phyloP scores from a whole-genome alignment of 805 yeast genomes.

The Brettanomyces custersianus region DNA sequence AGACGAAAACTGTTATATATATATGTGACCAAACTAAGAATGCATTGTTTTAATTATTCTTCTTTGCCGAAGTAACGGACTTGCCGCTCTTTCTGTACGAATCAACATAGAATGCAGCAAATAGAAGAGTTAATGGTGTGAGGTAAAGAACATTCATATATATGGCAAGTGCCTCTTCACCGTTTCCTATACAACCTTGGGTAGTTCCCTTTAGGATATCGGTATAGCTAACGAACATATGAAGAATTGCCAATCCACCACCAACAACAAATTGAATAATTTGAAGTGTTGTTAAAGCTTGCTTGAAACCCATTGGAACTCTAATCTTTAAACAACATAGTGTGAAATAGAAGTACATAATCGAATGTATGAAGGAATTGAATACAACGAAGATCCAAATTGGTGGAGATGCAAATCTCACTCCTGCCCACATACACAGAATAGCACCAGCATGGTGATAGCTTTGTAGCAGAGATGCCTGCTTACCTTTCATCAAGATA shows the following conservation, averaged over 20 bases:
- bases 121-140: constrained; percentile 58
- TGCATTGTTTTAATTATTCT: neutral
- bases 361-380: constrained; percentile 69
- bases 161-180: constrained; percentile 56
- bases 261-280: constrained; percentile 63
- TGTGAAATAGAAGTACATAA: constrained; percentile 66
- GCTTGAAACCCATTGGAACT: constrained; percentile 50
- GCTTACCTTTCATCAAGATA: constrained; percentile 59
- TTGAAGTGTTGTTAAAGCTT: constrained; percentile 55
- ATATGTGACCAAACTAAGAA: neutral
- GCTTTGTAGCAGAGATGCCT: constrained; percentile 57
- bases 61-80: constrained; percentile 5
- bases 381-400: constrained; percentile 75
- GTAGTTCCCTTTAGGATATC: constrained; percentile 35
- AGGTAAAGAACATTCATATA: constrained; percentile 55
- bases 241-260: constrained; percentile 57
- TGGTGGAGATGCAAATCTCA: constrained; percentile 61
- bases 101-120: constrained; percentile 57
- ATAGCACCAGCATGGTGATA: constrained; percentile 77
- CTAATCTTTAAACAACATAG: constrained; percentile 48
- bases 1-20: neutral
- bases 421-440: constrained; percentile 77
- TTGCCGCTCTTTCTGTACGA: constrained; percentile 32
- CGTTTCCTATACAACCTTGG: constrained; percentile 42
- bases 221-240: constrained; percentile 50